phyloP scores from a whole-genome alignment of 2,329 filamentous ascomycete species.

The Fusarium cicatricum region DNA sequence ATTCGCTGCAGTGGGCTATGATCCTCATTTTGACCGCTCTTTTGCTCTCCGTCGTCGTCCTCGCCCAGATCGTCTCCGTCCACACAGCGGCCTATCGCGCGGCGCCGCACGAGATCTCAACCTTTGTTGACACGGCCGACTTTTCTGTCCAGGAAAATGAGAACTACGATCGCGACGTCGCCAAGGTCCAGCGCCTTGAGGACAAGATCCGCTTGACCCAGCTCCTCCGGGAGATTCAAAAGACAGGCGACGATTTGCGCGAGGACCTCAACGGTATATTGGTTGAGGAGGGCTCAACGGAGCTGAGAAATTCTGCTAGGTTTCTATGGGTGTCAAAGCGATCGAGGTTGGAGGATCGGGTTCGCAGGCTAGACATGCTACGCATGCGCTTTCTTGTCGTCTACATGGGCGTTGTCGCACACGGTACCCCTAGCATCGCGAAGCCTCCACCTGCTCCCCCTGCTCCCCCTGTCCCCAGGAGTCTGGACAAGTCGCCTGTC shows the following conservation, averaged over 20 bases:
- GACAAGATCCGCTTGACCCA: constrained; percentile 68
- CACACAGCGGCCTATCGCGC: constrained; percentile 65
- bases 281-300: constrained; percentile 53
- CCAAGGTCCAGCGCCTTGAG: constrained; percentile 65
- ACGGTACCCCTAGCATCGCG: constrained; percentile 42
- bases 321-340: constrained; percentile 67
- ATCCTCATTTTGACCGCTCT: constrained; percentile 66
- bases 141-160: constrained; percentile 71
- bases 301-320: constrained; percentile 58
- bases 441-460: constrained; percentile 43
- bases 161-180: constrained; percentile 67
- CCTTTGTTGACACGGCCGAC: constrained; percentile 67
- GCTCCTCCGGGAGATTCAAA: constrained; percentile 69
- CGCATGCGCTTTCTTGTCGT: constrained; percentile 71
- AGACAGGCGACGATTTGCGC: constrained; percentile 66
- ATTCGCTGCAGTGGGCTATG: constrained; percentile 64
- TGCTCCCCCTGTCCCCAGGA: constrained; percentile 44
- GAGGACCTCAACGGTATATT: constrained; percentile 65
- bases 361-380: constrained; percentile 67
- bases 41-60: constrained; percentile 62
- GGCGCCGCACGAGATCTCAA: constrained; percentile 65
- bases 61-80: constrained; percentile 59
- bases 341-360: constrained; percentile 62
- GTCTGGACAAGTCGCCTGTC: constrained; percentile 47
- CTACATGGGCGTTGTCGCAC: constrained; percentile 67